Evolutionary conservation across 345 rosid species (phyloP).

Genomic region (Pseudoturritis turrita): DNA sequence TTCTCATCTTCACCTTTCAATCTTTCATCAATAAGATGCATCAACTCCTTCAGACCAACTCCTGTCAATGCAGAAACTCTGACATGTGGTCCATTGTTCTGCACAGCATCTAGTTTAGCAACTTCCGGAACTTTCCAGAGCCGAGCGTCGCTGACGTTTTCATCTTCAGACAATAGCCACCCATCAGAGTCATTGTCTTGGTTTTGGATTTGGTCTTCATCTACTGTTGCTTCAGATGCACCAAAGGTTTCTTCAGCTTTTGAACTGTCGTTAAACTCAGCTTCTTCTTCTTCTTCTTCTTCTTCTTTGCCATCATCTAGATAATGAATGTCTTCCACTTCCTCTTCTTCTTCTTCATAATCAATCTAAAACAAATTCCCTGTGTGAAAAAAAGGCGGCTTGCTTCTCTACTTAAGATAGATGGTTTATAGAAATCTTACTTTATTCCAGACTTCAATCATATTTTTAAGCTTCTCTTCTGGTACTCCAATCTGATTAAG

Average conservation of each 20-base stretch:
- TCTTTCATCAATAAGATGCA: slow-evolving; percentile 55
- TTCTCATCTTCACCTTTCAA: slow-evolving; percentile 42
- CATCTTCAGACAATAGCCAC: slow-evolving; percentile 48
- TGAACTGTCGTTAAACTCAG: slow-evolving; percentile 12
- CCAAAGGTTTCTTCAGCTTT: slow-evolving; percentile 28
- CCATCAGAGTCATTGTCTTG: slow-evolving; percentile 36
- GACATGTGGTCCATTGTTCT: slow-evolving; percentile 44
- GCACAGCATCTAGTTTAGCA: slow-evolving; percentile 14
- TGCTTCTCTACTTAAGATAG: background rate
- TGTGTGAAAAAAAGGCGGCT: background rate
- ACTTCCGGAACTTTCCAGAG: slow-evolving; percentile 33
- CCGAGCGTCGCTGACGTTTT: slow-evolving; percentile 22
- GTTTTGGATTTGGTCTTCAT: slow-evolving; percentile 8
- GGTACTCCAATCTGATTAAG: slow-evolving; percentile 92
- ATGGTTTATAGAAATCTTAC: slow-evolving; percentile 29
- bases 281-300: slow-evolving; percentile 21
- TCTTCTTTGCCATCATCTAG: slow-evolving; percentile 30
- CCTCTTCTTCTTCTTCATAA: slow-evolving; percentile 49
- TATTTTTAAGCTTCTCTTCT: slow-evolving; percentile 66
- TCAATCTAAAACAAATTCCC: slow-evolving; percentile 48
- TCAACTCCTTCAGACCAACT: slow-evolving; percentile 70
- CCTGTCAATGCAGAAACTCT: slow-evolving; percentile 69
- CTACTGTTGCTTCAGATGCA: slow-evolving; percentile 28
- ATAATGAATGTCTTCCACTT: slow-evolving; percentile 28
- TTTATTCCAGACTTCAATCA: slow-evolving; percentile 98